These are phyloP conservation scores for Blastomyces emzantsi DNA, from an alignment of 2,329 filamentous ascomycete genomes.

Conservation along the genomic window DNA sequence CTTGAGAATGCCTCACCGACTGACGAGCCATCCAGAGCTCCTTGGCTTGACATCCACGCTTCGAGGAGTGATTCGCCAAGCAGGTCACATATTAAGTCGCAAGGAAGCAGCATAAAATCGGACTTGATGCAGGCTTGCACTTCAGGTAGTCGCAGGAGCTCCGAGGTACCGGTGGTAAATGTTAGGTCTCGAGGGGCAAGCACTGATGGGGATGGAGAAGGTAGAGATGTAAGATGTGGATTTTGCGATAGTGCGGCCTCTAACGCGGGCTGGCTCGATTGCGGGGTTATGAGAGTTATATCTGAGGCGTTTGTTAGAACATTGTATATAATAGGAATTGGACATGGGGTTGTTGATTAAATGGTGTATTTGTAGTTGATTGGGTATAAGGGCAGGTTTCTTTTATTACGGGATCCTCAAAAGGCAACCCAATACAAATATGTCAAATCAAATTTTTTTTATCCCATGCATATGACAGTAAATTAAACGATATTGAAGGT, in stretches of 20 bases:
- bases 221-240: slow-evolving; percentile 42
- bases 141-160: slow-evolving; percentile 76
- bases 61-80: slow-evolving; percentile 74
- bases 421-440: not conserved
- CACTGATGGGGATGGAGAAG: slow-evolving; percentile 51
- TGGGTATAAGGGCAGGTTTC: slow-evolving; percentile 1
- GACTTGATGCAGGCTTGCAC: slow-evolving; percentile 67
- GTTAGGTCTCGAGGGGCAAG: slow-evolving; percentile 67
- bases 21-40: slow-evolving; percentile 54
- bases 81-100: slow-evolving; percentile 86
- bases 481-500: not conserved
- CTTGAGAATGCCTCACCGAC: slow-evolving; percentile 37
- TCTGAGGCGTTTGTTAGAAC: slow-evolving; percentile 22
- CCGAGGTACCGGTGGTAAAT: slow-evolving; percentile 79
- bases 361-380: not conserved
- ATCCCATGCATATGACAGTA: not conserved
- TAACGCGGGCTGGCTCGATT: slow-evolving; percentile 35
- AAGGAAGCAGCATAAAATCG: slow-evolving; percentile 86
- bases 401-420: not conserved
- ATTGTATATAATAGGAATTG: not conserved
- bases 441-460: too few species aligned
- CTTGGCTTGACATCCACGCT: slow-evolving; percentile 82
- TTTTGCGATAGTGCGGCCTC: slow-evolving; percentile 42
- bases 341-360: not conserved
- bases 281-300: slow-evolving; percentile 42